Conservation (phyloP, 768 basidiomycete species). For the Cystobasidium onofrii region DNA sequence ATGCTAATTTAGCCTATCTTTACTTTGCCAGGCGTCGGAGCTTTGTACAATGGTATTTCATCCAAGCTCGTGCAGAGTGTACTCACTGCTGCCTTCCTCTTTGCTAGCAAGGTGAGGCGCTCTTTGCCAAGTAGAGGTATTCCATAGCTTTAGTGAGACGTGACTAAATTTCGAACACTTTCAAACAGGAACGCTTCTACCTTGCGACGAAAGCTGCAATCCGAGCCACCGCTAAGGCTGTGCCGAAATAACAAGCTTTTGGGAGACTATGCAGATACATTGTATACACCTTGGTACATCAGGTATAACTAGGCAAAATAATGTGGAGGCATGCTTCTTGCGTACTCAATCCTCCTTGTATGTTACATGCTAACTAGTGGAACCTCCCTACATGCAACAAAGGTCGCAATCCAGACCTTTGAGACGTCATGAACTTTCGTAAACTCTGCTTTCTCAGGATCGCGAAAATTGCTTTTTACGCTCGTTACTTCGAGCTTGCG, state of each 20-base stretch:
- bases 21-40: conserved; percentile 50
- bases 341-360: too few species aligned
- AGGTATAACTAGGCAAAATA: too few species aligned
- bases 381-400: too few species aligned
- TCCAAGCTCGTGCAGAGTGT: conserved; percentile 88
- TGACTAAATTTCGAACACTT: too few species aligned
- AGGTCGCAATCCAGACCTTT: too few species aligned
- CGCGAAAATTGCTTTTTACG: background rate
- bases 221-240: conserved; percentile 8
- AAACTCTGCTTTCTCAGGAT: background rate
- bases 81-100: conserved; percentile 57
- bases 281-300: too few species aligned
- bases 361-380: too few species aligned
- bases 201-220: conserved; percentile 21
- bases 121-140: too few species aligned
- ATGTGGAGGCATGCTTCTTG: too few species aligned
- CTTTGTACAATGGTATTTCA: conserved; percentile 75
- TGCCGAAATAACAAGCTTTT: conserved; percentile 5
- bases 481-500: background rate
- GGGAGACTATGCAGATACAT: too few species aligned
- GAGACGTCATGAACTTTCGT: too few species aligned
- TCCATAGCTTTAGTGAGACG: too few species aligned
- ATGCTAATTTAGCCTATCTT: background rate
- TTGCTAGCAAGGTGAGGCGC: conserved; percentile 32
- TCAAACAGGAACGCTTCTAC: conserved; percentile 27